phyloP scores from a whole-genome alignment of 495 filamentous ascomycete genomes.

The Corynascus novoguineensis region DNA sequence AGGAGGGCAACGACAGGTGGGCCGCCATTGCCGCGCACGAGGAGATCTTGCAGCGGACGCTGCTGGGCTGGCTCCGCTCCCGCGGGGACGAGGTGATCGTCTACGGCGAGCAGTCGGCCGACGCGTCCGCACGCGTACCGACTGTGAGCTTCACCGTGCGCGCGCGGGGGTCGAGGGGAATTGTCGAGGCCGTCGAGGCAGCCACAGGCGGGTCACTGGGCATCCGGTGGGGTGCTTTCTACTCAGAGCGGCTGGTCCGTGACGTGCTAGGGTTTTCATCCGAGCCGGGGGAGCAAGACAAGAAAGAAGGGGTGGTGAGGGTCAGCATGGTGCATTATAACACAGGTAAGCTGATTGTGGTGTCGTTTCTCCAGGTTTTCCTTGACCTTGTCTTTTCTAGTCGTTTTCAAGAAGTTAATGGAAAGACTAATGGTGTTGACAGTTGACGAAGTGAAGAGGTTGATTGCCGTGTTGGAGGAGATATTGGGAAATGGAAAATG shows the following conservation, averaged over 20 bases:
- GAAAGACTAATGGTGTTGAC: no score
- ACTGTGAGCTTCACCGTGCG: constrained; percentile 61
- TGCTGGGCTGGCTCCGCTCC: constrained; percentile 51
- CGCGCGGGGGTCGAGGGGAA: constrained; percentile 48
- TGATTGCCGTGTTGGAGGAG: constrained; percentile 19
- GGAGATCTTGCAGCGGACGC: constrained; percentile 48
- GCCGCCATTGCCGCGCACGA: constrained; percentile 53
- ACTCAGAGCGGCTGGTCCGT: constrained; percentile 54
- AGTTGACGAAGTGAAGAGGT: constrained; percentile 53
- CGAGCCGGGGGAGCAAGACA: background rate
- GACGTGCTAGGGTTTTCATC: constrained; percentile 52
- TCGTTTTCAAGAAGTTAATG: background rate
- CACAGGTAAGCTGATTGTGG: constrained; percentile 47
- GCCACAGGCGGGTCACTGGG: constrained; percentile 44
- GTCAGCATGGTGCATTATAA: constrained; percentile 74
- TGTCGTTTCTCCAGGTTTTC: background rate
- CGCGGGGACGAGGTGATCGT: constrained; percentile 46
- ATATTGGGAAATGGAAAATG: constrained; percentile 18
- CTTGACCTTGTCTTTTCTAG: background rate
- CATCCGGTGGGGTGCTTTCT: constrained; percentile 64
- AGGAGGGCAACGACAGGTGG: constrained; percentile 37
- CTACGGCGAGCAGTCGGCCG: constrained; percentile 48
- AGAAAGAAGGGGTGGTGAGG: constrained; percentile 61
- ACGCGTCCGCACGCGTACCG: constrained; percentile 48
- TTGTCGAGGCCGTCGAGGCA: constrained; percentile 59